A percentile compares a stretch with the other conserved stretches of the same genome.
phyloP scores from a whole-genome alignment of 2,329 filamentous ascomycete species.

The Hirsutella thompsonii region DNA sequence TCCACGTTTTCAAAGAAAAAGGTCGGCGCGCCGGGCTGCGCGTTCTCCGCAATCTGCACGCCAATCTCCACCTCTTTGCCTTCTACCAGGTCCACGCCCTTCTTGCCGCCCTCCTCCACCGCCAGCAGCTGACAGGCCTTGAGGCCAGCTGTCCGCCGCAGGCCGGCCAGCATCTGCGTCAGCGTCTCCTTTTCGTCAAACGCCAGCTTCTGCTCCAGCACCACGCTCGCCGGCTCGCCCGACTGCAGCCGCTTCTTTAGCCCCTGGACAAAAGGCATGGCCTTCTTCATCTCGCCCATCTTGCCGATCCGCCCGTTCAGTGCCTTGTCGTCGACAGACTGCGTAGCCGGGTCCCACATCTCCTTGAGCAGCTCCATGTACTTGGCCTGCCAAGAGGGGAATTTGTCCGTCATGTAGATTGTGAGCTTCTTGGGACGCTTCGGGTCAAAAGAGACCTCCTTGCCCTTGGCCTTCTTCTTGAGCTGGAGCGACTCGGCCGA shows the following conservation, averaged over 20 bases:
- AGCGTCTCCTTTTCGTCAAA: slow-evolving; percentile 78
- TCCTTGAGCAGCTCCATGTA: slow-evolving; percentile 71
- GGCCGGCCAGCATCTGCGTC: slow-evolving; percentile 61
- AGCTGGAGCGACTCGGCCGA: slow-evolving; percentile 70
- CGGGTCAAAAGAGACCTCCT: slow-evolving; percentile 72
- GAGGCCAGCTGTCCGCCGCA: slow-evolving; percentile 64
- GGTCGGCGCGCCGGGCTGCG: slow-evolving; percentile 69
- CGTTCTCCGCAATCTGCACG: slow-evolving; percentile 50
- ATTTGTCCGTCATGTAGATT: slow-evolving; percentile 68
- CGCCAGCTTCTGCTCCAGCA: slow-evolving; percentile 71
- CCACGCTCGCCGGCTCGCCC: slow-evolving; percentile 51
- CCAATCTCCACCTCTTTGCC: slow-evolving; percentile 43
- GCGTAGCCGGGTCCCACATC: slow-evolving; percentile 47
- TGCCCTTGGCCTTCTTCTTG: slow-evolving; percentile 91
- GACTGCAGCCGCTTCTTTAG: slow-evolving; percentile 73
- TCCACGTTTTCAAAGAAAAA: slow-evolving; percentile 75
- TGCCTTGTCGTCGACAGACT: slow-evolving; percentile 65
- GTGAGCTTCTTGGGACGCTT: slow-evolving; percentile 86
- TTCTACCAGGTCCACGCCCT: slow-evolving; percentile 40
- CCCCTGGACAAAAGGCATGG: slow-evolving; percentile 88
- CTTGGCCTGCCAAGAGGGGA: slow-evolving; percentile 84
- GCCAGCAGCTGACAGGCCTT: slow-evolving; percentile 58
- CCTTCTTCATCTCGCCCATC: slow-evolving; percentile 86
- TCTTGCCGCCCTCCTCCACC: slow-evolving; percentile 59
- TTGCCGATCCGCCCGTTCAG: slow-evolving; percentile 69